phyloP scores from a whole-genome alignment of 495 filamentous ascomycete species.

The Podospora sp. region DNA sequence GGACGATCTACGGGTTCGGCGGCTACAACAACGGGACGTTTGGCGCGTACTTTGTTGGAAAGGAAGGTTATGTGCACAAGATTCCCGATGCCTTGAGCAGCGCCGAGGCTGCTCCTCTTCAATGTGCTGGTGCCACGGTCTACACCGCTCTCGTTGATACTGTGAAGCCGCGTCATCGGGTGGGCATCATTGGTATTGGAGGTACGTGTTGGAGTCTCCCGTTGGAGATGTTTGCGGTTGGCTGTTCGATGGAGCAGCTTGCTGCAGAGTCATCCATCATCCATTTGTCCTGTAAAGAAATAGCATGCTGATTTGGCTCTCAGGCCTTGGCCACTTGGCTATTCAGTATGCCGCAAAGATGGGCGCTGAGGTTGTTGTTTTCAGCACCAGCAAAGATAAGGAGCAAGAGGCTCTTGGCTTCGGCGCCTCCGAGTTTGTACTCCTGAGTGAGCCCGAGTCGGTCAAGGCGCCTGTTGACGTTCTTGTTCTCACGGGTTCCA shows the following conservation, averaged over 20 bases:
- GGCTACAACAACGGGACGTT: conserved; percentile 29
- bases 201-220: conserved; percentile 20
- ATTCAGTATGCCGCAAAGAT: conserved; percentile 62
- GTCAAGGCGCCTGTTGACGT: conserved; percentile 37
- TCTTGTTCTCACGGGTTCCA: conserved; percentile 37
- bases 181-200: conserved; percentile 59
- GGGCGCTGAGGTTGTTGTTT: conserved; percentile 60
- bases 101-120: conserved; percentile 55
- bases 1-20: conserved; percentile 24
- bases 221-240: neutral
- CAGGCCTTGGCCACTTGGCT: conserved; percentile 59
- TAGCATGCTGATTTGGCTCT: neutral
- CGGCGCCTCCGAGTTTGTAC: conserved; percentile 60
- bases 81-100: conserved; percentile 47
- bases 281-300: too few relatives aligned
- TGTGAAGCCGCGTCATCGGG: conserved; percentile 44
- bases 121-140: conserved; percentile 63
- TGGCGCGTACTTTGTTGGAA: conserved; percentile 28
- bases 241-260: too few relatives aligned
- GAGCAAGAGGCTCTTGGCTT: conserved; percentile 55
- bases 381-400: conserved; percentile 57
- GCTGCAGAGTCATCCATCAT: too few relatives aligned
- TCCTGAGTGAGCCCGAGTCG: conserved; percentile 41
- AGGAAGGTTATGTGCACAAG: conserved; percentile 39
- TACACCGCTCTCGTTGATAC: conserved; percentile 47